Conservation (phyloP, 371 early-diverging fungal species). For the Mucor mucedo region DNA sequence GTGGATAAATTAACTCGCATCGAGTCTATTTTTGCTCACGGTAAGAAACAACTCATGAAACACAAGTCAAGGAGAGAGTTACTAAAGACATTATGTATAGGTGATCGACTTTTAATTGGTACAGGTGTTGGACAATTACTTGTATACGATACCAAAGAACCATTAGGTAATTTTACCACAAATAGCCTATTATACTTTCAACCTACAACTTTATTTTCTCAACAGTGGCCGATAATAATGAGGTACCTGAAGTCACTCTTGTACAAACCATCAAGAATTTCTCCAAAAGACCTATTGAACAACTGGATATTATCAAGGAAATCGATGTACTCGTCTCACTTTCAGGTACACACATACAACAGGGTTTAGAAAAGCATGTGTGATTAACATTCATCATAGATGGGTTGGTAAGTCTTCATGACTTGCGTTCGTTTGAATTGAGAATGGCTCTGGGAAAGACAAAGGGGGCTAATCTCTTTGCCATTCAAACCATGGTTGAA, state of each 20-base stretch:
- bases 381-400: constrained; percentile 42
- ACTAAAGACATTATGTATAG: constrained; percentile 28
- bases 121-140: constrained; percentile 73
- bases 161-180: constrained; percentile 46
- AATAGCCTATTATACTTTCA: too few species aligned
- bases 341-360: constrained; percentile 50
- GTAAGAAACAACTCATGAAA: constrained; percentile 32
- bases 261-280: constrained; percentile 73
- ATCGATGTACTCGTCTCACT: constrained; percentile 75
- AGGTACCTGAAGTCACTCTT: constrained; percentile 59
- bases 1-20: constrained; percentile 67
- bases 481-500: constrained; percentile 77
- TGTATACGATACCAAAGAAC: constrained; percentile 73
- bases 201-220: neutral
- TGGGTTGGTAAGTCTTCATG: constrained; percentile 75
- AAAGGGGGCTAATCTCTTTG: constrained; percentile 75
- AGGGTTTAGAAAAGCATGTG: too few species aligned
- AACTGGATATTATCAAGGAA: constrained; percentile 79
- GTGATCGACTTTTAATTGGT: constrained; percentile 77
- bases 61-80: neutral
- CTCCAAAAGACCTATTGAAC: constrained; percentile 75
- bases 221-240: constrained; percentile 56
- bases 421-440: constrained; percentile 72
- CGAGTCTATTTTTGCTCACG: constrained; percentile 70
- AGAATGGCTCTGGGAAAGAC: constrained; percentile 72